These are phyloP conservation scores for Xylaria sp. DNA, from an alignment of 495 filamentous ascomycete genomes.

Conservation along the genomic window DNA sequence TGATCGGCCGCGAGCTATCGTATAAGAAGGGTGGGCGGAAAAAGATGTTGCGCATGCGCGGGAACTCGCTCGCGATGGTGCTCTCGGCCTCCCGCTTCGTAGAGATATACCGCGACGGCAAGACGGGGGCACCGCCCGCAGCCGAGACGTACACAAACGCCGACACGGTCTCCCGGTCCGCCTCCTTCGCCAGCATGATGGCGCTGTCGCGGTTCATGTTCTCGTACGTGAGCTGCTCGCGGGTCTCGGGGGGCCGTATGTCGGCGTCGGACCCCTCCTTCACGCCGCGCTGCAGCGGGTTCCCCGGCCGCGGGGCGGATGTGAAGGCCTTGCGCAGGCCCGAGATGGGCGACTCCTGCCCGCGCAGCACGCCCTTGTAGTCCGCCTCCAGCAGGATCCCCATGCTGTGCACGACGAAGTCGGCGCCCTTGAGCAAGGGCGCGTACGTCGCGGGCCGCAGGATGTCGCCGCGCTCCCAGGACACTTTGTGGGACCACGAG, in stretches of 20 bases:
- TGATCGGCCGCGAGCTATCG: constrained; percentile 80
- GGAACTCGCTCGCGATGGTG: constrained; percentile 73
- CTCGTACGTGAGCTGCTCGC: constrained; percentile 91
- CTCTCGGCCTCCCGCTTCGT: constrained; percentile 93
- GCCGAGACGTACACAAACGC: constrained; percentile 89
- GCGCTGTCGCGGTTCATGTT: constrained; percentile 93
- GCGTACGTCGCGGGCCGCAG: constrained; percentile 80
- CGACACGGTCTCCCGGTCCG: constrained; percentile 65
- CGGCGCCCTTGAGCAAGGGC: constrained; percentile 71
- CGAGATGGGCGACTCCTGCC: constrained; percentile 74
- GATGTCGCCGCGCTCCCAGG: constrained; percentile 88
- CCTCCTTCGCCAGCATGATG: constrained; percentile 85
- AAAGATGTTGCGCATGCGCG: constrained; percentile 79
- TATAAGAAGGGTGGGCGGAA: constrained; percentile 88
- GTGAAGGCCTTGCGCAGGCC: constrained; percentile 82
- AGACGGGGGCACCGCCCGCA: constrained; percentile 79
- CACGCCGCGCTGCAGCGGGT: constrained; percentile 62
- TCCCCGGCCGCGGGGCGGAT: constrained; percentile 52
- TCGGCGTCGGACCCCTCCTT: constrained; percentile 43
- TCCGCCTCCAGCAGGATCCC: constrained; percentile 97
- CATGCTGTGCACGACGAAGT: constrained; percentile 89
- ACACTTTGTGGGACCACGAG: constrained; percentile 78
- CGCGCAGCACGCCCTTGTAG: constrained; percentile 91
- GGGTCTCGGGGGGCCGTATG: constrained; percentile 66
- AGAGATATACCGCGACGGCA: constrained; percentile 84